These are phyloP conservation scores for Ustilago trichophora DNA, from an alignment of 1,284 basidiomycete species.

Conservation along the genomic window DNA sequence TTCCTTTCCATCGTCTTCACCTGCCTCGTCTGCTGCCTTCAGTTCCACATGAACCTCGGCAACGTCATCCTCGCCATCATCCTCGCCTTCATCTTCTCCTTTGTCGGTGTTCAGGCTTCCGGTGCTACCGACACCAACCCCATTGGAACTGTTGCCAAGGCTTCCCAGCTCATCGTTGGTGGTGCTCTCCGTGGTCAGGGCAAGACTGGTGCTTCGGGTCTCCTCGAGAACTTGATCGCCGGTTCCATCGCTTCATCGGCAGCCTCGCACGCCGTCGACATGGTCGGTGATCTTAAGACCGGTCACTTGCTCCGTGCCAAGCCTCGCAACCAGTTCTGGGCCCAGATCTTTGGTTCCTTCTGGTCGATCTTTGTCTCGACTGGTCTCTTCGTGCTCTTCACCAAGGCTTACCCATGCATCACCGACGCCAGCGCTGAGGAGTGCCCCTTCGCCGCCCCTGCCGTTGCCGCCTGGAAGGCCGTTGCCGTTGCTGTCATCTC, in stretches of 20 bases:
- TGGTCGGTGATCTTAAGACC: constrained; percentile 79
- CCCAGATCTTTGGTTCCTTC: constrained; percentile 67
- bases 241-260: constrained; percentile 73
- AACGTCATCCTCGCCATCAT: constrained; percentile 69
- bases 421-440: constrained; percentile 60
- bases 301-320: constrained; percentile 76
- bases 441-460: constrained; percentile 74
- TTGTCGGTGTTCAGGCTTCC: constrained; percentile 73
- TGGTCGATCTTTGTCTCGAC: constrained; percentile 48
- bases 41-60: constrained; percentile 63
- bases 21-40: constrained; percentile 69
- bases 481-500: constrained; percentile 72
- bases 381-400: constrained; percentile 57
- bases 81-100: constrained; percentile 75
- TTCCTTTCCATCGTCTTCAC: constrained; percentile 71
- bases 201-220: constrained; percentile 70
- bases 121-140: constrained; percentile 64
- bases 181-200: constrained; percentile 56
- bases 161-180: constrained; percentile 58
- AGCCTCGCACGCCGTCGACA: constrained; percentile 74
- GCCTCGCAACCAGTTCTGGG: constrained; percentile 75
- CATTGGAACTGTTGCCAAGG: constrained; percentile 54
- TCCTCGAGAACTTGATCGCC: constrained; percentile 73
- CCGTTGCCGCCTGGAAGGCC: constrained; percentile 74
- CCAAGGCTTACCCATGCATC: constrained; percentile 75